Conservation (phyloP, 176 grass and related monocot species). For the Ensete glaucum region DNA sequence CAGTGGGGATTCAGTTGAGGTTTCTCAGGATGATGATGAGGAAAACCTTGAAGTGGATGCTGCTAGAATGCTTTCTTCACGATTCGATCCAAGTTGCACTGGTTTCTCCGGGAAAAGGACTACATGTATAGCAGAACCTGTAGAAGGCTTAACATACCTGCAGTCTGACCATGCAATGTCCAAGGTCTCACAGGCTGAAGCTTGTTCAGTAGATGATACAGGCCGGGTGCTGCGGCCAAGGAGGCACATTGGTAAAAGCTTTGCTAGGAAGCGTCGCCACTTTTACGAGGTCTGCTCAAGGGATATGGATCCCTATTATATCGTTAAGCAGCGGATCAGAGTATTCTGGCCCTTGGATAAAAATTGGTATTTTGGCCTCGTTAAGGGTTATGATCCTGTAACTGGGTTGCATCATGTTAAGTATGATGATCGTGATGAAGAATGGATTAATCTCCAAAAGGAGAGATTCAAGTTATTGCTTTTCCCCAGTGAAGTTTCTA, state of each 20-base stretch:
- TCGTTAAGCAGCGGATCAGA: constrained; percentile 80
- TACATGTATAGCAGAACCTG: constrained; percentile 21
- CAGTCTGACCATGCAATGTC: constrained; percentile 12
- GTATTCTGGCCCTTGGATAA: constrained; percentile 97
- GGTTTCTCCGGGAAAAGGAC: constrained; percentile 26
- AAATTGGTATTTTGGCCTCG: constrained; percentile 83
- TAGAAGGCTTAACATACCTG: constrained; percentile 10
- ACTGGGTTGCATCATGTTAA: constrained; percentile 69
- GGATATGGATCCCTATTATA: constrained; percentile 71
- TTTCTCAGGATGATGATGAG: constrained; percentile 38
- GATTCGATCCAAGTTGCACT: constrained; percentile 54
- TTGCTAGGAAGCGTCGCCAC: constrained; percentile 57
- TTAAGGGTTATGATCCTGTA: constrained; percentile 84
- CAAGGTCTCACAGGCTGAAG: constrained; percentile 30
- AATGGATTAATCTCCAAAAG: constrained; percentile 95
- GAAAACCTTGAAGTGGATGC: constrained; percentile 88
- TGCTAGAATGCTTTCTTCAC: constrained; percentile 91
- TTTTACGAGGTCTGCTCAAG: constrained; percentile 69
- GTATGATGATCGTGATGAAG: constrained; percentile 94
- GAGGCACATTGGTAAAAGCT: constrained; percentile 38
- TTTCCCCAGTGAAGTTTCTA: constrained; percentile 64
- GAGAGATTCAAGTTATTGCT: constrained; percentile 92
- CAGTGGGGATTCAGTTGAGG: constrained; percentile 17
- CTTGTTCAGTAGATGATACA: constrained; percentile 22
- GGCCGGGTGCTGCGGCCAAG: constrained; percentile 40